Conservation (phyloP, 345 rosid genomes). For the Gossypium rotundifolium region DNA sequence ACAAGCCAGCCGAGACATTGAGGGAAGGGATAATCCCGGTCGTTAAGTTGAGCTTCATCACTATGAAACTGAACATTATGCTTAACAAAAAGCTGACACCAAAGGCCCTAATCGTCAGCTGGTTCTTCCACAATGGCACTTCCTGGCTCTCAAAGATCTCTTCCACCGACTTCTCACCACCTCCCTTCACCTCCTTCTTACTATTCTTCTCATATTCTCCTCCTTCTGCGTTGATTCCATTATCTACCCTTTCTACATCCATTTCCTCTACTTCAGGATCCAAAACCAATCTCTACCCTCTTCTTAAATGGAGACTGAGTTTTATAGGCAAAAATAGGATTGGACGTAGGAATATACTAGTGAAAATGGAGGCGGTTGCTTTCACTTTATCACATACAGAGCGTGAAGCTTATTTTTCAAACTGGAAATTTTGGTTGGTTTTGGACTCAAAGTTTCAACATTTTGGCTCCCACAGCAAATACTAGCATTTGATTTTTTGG, state of each 20-base stretch:
- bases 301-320: background rate
- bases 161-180: constrained; percentile 36
- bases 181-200: background rate
- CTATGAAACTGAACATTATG: constrained; percentile 61
- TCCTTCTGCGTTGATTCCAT: background rate
- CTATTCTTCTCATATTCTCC: background rate
- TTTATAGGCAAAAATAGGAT: background rate
- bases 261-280: background rate
- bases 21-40: constrained; percentile 74
- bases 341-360: too few relatives aligned
- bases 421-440: background rate
- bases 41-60: constrained; percentile 66
- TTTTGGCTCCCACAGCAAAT: background rate
- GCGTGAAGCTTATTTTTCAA: background rate
- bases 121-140: constrained; percentile 54
- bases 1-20: constrained; percentile 71
- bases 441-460: background rate
- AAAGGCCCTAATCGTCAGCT: constrained; percentile 59
- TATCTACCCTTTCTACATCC: background rate
- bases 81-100: constrained; percentile 51
- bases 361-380: background rate
- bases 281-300: background rate
- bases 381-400: constrained; percentile 3
- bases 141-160: constrained; percentile 35
- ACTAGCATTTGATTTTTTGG: too few relatives aligned